A percentile compares a stretch with the other conserved stretches of the same genome.
Conservation (phyloP, 2,329 filamentous ascomycete species). For the Fusarium sp. region DNA sequence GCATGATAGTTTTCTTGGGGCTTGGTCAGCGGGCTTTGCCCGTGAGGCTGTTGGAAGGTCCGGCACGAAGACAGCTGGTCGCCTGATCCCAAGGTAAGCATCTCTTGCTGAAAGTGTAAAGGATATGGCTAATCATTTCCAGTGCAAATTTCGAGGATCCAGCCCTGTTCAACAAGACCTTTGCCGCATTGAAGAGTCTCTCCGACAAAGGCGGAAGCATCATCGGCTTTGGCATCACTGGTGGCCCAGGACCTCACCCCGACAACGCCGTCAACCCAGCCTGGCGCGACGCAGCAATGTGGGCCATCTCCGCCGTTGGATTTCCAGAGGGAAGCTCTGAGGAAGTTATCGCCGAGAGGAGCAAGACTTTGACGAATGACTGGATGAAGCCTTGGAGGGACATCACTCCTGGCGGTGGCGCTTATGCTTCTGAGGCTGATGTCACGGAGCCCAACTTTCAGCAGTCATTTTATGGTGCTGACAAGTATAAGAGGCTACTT, state of each 20-base stretch:
- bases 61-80: constrained; percentile 36
- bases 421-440: constrained; percentile 40
- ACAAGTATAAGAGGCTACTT: constrained; percentile 36
- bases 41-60: constrained; percentile 29
- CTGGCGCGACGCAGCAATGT: constrained; percentile 58
- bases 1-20: constrained; percentile 32
- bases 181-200: constrained; percentile 52
- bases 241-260: constrained; percentile 47
- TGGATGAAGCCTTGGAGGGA: constrained; percentile 47
- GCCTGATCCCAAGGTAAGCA: constrained; percentile 37
- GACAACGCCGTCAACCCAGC: constrained; percentile 61
- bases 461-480: constrained; percentile 37
- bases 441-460: constrained; percentile 40
- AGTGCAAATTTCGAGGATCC: constrained; percentile 37
- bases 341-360: constrained; percentile 23
- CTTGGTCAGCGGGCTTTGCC: constrained; percentile 40
- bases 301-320: constrained; percentile 51
- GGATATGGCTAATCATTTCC: not conserved
- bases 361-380: constrained; percentile 35
- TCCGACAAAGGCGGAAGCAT: constrained; percentile 56
- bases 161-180: constrained; percentile 49
- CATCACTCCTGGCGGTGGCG: constrained; percentile 28
- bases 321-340: constrained; percentile 42
- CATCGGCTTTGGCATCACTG: constrained; percentile 54
- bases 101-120: too few relatives aligned